phyloP scores from a whole-genome alignment of 2,329 filamentous ascomycete species.

The Cyphellophora attinorum region DNA sequence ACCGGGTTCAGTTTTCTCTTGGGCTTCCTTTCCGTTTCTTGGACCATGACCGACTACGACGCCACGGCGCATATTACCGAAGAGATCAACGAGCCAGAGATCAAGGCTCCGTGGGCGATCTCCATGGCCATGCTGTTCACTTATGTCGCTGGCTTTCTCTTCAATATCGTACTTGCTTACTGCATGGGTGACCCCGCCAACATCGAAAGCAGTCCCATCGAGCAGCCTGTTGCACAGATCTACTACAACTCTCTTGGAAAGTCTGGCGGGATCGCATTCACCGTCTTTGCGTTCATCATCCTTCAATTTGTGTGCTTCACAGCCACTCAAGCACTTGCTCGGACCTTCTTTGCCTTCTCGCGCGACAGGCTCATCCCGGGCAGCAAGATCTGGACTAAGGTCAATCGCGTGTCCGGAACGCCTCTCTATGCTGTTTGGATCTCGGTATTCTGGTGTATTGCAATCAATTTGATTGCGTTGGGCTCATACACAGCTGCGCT shows the following conservation, averaged over 20 bases:
- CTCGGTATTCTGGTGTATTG: conserved; percentile 43
- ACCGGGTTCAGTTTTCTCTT: conserved; percentile 49
- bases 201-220: conserved; percentile 37
- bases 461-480: conserved; percentile 50
- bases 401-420: conserved; percentile 40
- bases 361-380: conserved; percentile 43
- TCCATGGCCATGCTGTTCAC: conserved; percentile 47
- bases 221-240: conserved; percentile 48
- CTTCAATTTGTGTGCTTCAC: conserved; percentile 52
- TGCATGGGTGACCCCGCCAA: conserved; percentile 42
- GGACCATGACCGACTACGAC: conserved; percentile 52
- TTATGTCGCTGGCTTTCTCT: conserved; percentile 45
- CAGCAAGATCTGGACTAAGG: conserved; percentile 39
- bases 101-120: conserved; percentile 48
- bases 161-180: conserved; percentile 50
- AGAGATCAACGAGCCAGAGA: conserved; percentile 41
- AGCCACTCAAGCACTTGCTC: conserved; percentile 43
- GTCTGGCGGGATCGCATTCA: conserved; percentile 43
- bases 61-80: conserved; percentile 41
- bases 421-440: conserved; percentile 49
- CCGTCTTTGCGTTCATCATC: conserved; percentile 47
- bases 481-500: conserved; percentile 41
- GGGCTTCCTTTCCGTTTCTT: conserved; percentile 50
- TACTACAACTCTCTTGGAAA: conserved; percentile 50
- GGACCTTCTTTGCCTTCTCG: conserved; percentile 47